Evolutionary conservation across 768 basidiomycete species (phyloP), one percentile per base, ranked within the genome.

Genomic region (Leucosporidium creatinivorum): DNA sequence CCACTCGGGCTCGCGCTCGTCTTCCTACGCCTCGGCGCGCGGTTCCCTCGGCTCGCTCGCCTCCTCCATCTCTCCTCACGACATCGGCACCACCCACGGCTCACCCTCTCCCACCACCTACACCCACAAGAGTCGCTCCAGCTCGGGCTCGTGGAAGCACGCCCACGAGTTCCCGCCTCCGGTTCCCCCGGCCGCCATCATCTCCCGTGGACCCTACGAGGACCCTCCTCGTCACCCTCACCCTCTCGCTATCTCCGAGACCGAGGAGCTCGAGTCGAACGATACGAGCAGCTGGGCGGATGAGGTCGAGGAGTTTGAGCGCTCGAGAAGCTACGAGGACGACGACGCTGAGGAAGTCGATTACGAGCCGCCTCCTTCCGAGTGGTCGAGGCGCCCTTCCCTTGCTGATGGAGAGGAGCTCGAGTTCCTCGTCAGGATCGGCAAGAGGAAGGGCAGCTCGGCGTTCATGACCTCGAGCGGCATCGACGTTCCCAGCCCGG

Each of bases 161-260:
- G 23, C 8, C 18, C 9, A 28, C 54, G 49, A 23, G 48, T 28
- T 44, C 39, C 39, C 39, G 8, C 39, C 63, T 50, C 60, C 47
- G 21, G 1, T n/a, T 17, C 47, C 59, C 21, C 54, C 65, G 5
- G 17, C 23, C 17, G 39, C 59, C 30, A 17, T 49, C 59, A 48
- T 48, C 47, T 56, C 59, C 13, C 47, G 65, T 21, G 59, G 54
- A 12, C 59, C 54, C 6, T 61, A 55, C 59, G 36, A 56, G 33
- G 54, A 57, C 30, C 28, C 58, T 18, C 1, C 15, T 3, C 17
- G 31, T 10, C 52, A 19, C 55, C 9, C 55, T 19, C 63, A 58
- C 49, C 58, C 58, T 5, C 2, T 28, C 12, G 31, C 50, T 21
- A 63, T 64, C 56, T 2, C 4, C 3, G 62, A 66, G 55, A 55